phyloP scores from a whole-genome alignment of 106 monocot species.

The Ottelia alismoides region DNA sequence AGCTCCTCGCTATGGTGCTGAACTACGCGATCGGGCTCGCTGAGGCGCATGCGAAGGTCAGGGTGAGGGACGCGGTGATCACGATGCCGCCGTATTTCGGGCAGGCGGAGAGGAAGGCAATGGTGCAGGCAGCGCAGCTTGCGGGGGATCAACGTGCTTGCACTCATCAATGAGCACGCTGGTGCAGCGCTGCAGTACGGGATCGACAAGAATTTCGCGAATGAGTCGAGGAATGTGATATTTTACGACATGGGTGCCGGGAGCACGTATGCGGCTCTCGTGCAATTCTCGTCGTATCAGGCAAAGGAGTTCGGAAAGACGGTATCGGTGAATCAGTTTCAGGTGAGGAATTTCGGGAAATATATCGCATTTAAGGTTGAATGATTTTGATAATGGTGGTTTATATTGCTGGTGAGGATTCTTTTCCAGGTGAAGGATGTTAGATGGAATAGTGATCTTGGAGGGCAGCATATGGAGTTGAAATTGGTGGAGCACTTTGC shows the following conservation, averaged over 20 bases:
- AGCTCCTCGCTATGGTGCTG: conserved; percentile 82
- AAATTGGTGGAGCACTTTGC: conserved; percentile 83
- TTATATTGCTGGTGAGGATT: too few species aligned
- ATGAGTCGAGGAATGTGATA: conserved; percentile 75
- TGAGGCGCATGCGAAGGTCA: conserved; percentile 43
- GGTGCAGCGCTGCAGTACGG: conserved; percentile 97
- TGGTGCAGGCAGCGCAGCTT: conserved; percentile 79
- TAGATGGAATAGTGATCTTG: conserved; percentile 82
- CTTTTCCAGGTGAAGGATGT: conserved; percentile 92
- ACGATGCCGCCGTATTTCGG: conserved; percentile 83
- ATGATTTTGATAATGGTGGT: too few species aligned
- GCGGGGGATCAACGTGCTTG: conserved; percentile 87
- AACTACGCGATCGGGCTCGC: conserved; percentile 50
- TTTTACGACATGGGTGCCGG: conserved; percentile 91
- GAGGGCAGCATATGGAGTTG: conserved; percentile 85
- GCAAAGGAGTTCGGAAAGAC: conserved; percentile 91
- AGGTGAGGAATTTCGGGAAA: conserved; percentile 25
- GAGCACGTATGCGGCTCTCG: conserved; percentile 83
- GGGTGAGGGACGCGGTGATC: conserved; percentile 65
- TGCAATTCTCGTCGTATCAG: conserved; percentile 81
- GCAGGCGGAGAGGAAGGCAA: conserved; percentile 74
- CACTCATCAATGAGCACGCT: conserved; percentile 80
- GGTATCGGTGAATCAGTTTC: conserved; percentile 80
- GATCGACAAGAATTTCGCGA: conserved; percentile 88
- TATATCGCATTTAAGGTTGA: too few species aligned